Base-by-base conservation (phyloP, 2,329 filamentous ascomycete genomes). In the Elsinoe fawcettii region DNA sequence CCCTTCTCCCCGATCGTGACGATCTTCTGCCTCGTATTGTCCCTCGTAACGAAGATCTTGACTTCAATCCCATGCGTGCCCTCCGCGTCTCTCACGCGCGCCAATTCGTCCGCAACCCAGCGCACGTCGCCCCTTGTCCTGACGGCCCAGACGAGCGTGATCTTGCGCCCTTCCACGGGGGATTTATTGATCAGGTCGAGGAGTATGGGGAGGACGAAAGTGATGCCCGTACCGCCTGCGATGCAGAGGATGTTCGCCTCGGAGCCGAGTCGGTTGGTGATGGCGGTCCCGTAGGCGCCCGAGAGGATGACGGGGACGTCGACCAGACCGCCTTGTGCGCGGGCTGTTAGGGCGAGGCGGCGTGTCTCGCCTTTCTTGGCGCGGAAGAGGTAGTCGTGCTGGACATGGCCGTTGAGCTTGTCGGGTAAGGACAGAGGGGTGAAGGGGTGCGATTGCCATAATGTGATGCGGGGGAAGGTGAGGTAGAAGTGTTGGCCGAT, bases 391-490 rank as follows among this genome's bases (percentile, higher is more conserved):
- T 73, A 73, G 11, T 64, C 67, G 36, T 65, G 63, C 22, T 70
- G 65, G 6, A 62, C 18, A 23, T 58, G 54, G n/a, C 55, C 61
- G 2, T 54, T 55, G 11, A 53, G 58, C 11, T 71, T 75, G 23
- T 43, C 25, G 70, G 55, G 83, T 0, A 79, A 67, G 56, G 78
- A 83, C 7, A 83, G 72, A 0, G 83, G 81, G 0, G 84, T 88
- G 65, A 88, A 86, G 0, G 86, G 86, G 64, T 89, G 86, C 0
- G 82, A 83, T 68, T 89, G 85, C 83, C 84, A 88, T 63, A 88
- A 77, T 63, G 78, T 84, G 30, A 81, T 73, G 60, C 84, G 78
- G 0, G 82, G 75, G 63, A 89, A 88, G 67, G 80, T 85, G 14
- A 88, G 73, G 64, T 82, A 88, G 67, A 86, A 88, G 65, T 89